A percentile compares a stretch with the other conserved stretches of the same genome.
These are phyloP conservation scores for Colletotrichum incanum DNA, from an alignment of 2,329 filamentous ascomycete species.

Conservation along the genomic window DNA sequence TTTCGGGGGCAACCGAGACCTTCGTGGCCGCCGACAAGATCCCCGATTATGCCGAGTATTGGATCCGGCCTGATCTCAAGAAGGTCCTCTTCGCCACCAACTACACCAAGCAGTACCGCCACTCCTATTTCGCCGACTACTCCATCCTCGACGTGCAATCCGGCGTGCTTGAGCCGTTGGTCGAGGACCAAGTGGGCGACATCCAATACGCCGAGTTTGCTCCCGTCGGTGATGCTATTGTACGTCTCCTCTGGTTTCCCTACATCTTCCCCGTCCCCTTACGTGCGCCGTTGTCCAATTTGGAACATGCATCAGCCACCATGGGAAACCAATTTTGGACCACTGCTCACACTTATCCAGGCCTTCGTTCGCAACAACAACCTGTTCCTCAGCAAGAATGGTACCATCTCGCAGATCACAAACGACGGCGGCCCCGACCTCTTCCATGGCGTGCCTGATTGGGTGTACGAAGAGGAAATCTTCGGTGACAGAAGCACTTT, in stretches of 20 bases:
- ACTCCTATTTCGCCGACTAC: conserved; percentile 80
- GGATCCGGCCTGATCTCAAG: conserved; percentile 72
- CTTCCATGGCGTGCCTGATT: conserved; percentile 77
- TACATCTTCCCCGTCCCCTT: background rate
- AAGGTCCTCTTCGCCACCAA: conserved; percentile 76
- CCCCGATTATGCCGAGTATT: conserved; percentile 72
- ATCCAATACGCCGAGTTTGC: conserved; percentile 78
- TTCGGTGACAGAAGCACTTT: conserved; percentile 85
- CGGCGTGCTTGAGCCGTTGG: conserved; percentile 68
- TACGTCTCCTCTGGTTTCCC: background rate
- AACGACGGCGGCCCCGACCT: conserved; percentile 72
- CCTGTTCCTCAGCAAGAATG: conserved; percentile 71
- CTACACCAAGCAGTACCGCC: conserved; percentile 77
- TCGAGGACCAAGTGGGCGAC: conserved; percentile 73
- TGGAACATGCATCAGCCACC: too few species aligned
- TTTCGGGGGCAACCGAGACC: conserved; percentile 68
- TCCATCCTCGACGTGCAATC: conserved; percentile 74
- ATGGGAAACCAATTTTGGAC: background rate
- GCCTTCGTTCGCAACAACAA: conserved; percentile 79
- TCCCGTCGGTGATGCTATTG: conserved; percentile 69
- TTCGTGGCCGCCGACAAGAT: conserved; percentile 73
- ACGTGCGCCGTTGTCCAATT: background rate
- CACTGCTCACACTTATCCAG: conserved; percentile 9
- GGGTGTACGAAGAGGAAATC: conserved; percentile 86
- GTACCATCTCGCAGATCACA: conserved; percentile 71